Conservation (phyloP, 306 rosid genomes). For the Trifolium subterraneum region DNA sequence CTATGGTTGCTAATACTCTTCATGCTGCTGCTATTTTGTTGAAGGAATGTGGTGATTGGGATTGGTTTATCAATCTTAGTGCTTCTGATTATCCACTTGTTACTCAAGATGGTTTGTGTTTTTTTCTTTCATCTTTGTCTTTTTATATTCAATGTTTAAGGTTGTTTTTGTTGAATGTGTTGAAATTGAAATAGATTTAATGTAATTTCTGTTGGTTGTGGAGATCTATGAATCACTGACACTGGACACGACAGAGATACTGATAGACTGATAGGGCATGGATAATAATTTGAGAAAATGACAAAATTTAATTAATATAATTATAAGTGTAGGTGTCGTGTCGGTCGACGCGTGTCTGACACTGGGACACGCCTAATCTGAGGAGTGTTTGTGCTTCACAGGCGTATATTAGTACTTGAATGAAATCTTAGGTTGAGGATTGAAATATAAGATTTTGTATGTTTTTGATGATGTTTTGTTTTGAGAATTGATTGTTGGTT, state of each 20-base stretch:
- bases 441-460: background rate
- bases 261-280: no score
- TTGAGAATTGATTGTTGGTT: conserved; percentile 38
- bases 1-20: conserved; percentile 97
- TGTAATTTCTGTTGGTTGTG: background rate
- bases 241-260: no score
- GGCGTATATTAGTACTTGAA: background rate
- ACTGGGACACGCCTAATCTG: no score
- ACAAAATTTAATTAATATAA: no score
- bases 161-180: background rate
- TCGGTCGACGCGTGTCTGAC: no score
- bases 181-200: background rate
- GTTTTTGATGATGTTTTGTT: conserved; percentile 5
- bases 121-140: background rate
- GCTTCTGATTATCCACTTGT: conserved; percentile 98
- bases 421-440: background rate
- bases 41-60: conserved; percentile 86
- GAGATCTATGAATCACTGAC: background rate
- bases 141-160: conserved; percentile 12
- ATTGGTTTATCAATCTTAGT: conserved; percentile 97
- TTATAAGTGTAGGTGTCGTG: no score
- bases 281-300: no score
- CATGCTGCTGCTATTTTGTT: conserved; percentile 93
- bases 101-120: conserved; percentile 84
- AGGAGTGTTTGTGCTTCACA: no score